Conservation (phyloP, 2,329 filamentous ascomycete species). For the Botrytis medusae region DNA sequence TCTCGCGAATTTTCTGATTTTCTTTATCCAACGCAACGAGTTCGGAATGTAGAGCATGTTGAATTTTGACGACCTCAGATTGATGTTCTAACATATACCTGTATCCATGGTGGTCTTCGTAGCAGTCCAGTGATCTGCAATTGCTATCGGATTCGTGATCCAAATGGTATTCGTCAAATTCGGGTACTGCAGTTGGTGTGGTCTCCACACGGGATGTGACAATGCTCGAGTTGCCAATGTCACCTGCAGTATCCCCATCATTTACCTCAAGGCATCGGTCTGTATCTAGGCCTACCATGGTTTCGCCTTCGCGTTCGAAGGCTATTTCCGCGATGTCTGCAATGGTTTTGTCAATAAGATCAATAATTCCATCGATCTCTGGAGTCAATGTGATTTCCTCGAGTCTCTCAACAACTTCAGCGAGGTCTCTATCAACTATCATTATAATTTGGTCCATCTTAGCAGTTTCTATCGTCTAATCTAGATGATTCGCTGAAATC, state of each 20-base stretch:
- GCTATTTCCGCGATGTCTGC: background rate
- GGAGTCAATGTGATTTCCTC: background rate
- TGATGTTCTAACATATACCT: background rate
- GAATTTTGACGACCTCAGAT: background rate
- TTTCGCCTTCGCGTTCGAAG: background rate
- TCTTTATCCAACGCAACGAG: too few relatives aligned
- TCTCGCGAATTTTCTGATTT: background rate
- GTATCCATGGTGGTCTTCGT: accelerated
- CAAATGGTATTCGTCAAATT: background rate
- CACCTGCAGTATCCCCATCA: too few relatives aligned
- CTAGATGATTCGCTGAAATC: background rate
- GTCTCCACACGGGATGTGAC: background rate
- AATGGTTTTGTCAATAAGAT: background rate
- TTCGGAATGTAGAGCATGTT: background rate
- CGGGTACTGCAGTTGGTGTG: background rate
- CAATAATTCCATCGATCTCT: background rate
- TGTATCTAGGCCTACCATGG: background rate
- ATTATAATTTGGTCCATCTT: background rate
- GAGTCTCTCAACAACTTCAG: background rate
- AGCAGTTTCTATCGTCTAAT: too few relatives aligned
- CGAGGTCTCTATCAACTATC: background rate
- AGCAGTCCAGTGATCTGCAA: background rate
- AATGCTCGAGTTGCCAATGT: background rate
- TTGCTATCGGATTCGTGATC: background rate
- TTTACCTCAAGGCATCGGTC: background rate